Evolutionary conservation across 2,329 filamentous ascomycete genomes (phyloP).

Genomic region (Botrytis elliptica): DNA sequence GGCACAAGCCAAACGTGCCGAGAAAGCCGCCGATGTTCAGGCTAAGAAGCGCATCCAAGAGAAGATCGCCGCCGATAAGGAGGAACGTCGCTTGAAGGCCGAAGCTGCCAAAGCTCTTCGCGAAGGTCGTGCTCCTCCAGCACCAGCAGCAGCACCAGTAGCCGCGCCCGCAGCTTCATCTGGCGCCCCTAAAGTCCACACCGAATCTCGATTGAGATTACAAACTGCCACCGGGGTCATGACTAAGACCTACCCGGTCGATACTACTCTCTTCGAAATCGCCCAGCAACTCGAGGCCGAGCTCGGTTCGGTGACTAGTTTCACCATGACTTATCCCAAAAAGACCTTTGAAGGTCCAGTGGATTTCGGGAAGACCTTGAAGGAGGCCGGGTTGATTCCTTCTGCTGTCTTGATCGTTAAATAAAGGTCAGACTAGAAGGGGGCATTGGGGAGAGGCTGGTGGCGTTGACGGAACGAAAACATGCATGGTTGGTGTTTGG

Average conservation of each 20-base stretch:
- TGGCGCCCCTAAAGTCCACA: conserved; percentile 55
- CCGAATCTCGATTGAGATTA: conserved; percentile 76
- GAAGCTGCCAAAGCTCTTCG: conserved; percentile 82
- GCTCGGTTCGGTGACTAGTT: conserved; percentile 70
- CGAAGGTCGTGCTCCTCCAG: conserved; percentile 64
- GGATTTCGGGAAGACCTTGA: conserved; percentile 87
- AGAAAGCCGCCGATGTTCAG: conserved; percentile 81
- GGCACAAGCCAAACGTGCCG: conserved; percentile 77
- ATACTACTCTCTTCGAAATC: conserved; percentile 91
- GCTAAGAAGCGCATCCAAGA: conserved; percentile 88
- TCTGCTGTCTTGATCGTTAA: conserved; percentile 84
- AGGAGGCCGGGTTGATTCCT: conserved; percentile 86
- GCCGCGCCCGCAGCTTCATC: conserved; percentile 44
- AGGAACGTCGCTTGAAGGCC: conserved; percentile 79
- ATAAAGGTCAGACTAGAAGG: conserved; percentile 34
- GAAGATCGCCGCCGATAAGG: conserved; percentile 93
- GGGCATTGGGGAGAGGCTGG: neutral
- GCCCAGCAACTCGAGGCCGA: conserved; percentile 73
- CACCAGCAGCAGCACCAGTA: conserved; percentile 32
- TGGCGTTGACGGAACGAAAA: neutral
- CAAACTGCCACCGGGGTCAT: conserved; percentile 75
- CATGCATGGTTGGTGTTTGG: conserved; percentile 11
- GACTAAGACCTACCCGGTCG: conserved; percentile 82
- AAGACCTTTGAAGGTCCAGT: conserved; percentile 69
- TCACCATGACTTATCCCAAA: conserved; percentile 82